These are phyloP conservation scores for Tricholoma sp. DNA, from an alignment of 768 basidiomycete genomes.

Conservation along the genomic window DNA sequence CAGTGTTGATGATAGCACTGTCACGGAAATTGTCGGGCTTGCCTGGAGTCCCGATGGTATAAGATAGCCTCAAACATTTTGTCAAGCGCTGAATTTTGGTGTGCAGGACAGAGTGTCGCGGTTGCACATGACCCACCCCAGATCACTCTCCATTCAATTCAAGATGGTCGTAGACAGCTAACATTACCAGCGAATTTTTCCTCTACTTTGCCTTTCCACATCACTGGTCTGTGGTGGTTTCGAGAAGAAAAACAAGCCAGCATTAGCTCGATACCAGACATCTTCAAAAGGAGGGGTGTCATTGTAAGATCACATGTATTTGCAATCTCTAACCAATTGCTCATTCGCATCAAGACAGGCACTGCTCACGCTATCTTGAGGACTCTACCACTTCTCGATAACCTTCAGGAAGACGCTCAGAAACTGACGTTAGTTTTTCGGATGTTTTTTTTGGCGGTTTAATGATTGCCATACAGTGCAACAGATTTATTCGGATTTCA, in stretches of 20 bases:
- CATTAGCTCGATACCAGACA: slow-evolving; percentile 58
- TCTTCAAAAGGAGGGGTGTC: slow-evolving; percentile 62
- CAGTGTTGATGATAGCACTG: slow-evolving; percentile 30
- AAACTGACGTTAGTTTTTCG: slow-evolving; percentile 51
- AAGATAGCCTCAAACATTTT: slow-evolving; percentile 8
- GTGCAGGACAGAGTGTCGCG: slow-evolving; percentile 62
- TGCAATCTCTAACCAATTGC: slow-evolving; percentile 1
- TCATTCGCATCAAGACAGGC: slow-evolving; percentile 55
- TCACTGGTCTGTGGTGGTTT: slow-evolving; percentile 75
- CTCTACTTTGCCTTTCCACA: slow-evolving; percentile 14
- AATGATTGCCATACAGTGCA: slow-evolving; percentile 38
- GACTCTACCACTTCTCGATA: slow-evolving; percentile 67
- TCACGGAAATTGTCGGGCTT: slow-evolving; percentile 51
- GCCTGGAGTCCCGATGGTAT: slow-evolving; percentile 84
- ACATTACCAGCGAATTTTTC: slow-evolving; percentile 32
- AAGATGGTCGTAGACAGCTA: slow-evolving; percentile 62
- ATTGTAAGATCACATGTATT: slow-evolving; percentile 41
- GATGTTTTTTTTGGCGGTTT: neutral
- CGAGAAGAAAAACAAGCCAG: slow-evolving; percentile 36
- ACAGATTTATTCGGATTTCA: slow-evolving; percentile 82
- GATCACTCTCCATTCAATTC: slow-evolving; percentile 70
- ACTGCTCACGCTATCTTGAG: slow-evolving; percentile 69
- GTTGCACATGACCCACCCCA: slow-evolving; percentile 65
- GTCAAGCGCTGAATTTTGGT: slow-evolving; percentile 3
- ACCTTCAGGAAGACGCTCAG: slow-evolving; percentile 60